Percentiles rank a stretch among this genome's conserved stretches.
Evolutionary conservation across 345 rosid species (phyloP).

Genomic region (Gossypium australe): DNA sequence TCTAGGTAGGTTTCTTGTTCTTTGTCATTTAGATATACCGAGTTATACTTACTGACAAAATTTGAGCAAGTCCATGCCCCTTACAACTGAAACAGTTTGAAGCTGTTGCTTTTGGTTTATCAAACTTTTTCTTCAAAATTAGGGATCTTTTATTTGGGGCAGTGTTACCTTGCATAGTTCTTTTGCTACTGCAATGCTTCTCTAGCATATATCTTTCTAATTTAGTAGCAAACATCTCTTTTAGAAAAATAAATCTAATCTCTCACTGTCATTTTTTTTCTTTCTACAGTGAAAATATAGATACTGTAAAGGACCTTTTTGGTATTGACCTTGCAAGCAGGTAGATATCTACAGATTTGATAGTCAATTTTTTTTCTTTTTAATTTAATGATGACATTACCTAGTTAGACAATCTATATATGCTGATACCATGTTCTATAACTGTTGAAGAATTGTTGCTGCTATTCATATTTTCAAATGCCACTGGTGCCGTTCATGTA

Average conservation of each 20-base stretch:
- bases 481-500: background rate
- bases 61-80: background rate
- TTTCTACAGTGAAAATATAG: slow-evolving; percentile 56
- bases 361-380: background rate
- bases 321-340: slow-evolving; percentile 88
- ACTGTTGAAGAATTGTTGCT: background rate
- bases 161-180: background rate
- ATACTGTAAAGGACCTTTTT: slow-evolving; percentile 71
- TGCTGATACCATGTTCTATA: background rate
- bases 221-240: background rate
- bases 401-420: background rate
- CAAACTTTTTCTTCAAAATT: background rate
- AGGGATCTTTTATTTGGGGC: slow-evolving; percentile 4
- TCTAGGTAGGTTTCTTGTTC: slow-evolving; percentile 34
- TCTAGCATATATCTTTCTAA: background rate
- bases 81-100: background rate
- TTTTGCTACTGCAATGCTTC: slow-evolving; percentile 5
- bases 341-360: slow-evolving; percentile 27
- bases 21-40: background rate
- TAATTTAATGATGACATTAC: background rate
- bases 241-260: background rate
- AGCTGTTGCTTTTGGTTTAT: background rate
- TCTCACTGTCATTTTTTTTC: background rate
- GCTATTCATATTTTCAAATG: background rate
- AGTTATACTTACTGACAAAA: background rate